phyloP scores from a whole-genome alignment of 129 eudicot species.

The Flaveria trinervia region DNA sequence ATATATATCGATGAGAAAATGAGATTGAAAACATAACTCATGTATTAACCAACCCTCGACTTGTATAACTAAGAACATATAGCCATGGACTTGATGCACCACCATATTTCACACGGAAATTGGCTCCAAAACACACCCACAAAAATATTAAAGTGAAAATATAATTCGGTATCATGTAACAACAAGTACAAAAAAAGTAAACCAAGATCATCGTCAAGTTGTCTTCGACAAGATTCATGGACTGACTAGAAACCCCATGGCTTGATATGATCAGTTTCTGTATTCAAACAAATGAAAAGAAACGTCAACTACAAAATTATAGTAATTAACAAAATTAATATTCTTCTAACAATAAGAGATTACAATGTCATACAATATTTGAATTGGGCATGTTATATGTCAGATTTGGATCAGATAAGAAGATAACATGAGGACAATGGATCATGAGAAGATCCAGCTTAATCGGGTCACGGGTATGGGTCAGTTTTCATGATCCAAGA shows the following conservation, averaged over 20 bases:
- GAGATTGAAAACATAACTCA: no score
- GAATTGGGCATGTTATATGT: constrained; percentile 1
- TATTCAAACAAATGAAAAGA: not conserved
- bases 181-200: constrained; percentile 19
- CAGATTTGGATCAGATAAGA: constrained; percentile 32
- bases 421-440: not conserved
- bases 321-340: not conserved
- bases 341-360: not conserved
- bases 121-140: constrained; percentile 31
- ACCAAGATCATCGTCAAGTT: constrained; percentile 1
- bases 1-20: no score
- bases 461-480: no score
- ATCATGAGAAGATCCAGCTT: no score
- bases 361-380: not conserved
- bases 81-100: not conserved
- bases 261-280: constrained; percentile 32
- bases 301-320: constrained; percentile 12
- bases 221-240: constrained; percentile 23
- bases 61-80: constrained; percentile 19
- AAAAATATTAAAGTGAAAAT: constrained; percentile 18
- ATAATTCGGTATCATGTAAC: constrained; percentile 9
- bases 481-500: no score
- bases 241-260: constrained; percentile 26
- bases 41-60: not conserved
- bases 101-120: constrained; percentile 22